Base-by-base conservation (phyloP, 768 basidiomycete genomes). In the Krasilnikovozyma curviuscula region DNA sequence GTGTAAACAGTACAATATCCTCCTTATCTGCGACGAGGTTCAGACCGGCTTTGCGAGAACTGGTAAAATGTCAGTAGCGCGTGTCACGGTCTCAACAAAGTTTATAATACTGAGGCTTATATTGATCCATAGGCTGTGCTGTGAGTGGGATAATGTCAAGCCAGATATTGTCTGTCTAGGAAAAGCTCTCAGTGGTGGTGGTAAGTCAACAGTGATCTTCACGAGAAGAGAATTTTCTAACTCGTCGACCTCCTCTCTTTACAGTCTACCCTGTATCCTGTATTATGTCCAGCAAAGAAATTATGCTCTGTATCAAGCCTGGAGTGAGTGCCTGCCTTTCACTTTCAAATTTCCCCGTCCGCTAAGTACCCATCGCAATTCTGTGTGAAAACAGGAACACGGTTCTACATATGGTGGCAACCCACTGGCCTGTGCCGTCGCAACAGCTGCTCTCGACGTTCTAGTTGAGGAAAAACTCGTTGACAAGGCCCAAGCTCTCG, bases 11-110 rank as follows among this genome's bases (percentile, higher is more conserved):
- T 76, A 89, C 66, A 85, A 91, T 41, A 85, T 86, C 0, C 71
- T 98, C n/a, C 70, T 98, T 30, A 97, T 98, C 60, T 89, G 85
- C 56, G 93, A 98, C 56, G 93, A 98, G 65, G 88, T 98, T 54
- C 93, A 98, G 66, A 97, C 93, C n/a, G n/a, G n/a, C n/a, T n/a
- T n/a, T n/a, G n/a, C n/a, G n/a, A n/a, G n/a, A n/a, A n/a, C n/a
- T n/a, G n/a, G n/a, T n/a, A n/a, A n/a, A n/a, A n/a, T 34, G 83
- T 83, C 48, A 47, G 69, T 34, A 76, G n/a, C n/a, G n/a, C n/a
- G n/a, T n/a, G n/a, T n/a, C n/a, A n/a, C n/a, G n/a, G n/a, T n/a
- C n/a, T n/a, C n/a, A n/a, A n/a, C n/a, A n/a, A n/a, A n/a, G n/a
- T n/a, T n/a, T n/a, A n/a, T n/a, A n/a, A n/a, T n/a, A n/a, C n/a